Conservation (phyloP, 2,329 filamentous ascomycete species). For the Aspergillus clavatus region DNA sequence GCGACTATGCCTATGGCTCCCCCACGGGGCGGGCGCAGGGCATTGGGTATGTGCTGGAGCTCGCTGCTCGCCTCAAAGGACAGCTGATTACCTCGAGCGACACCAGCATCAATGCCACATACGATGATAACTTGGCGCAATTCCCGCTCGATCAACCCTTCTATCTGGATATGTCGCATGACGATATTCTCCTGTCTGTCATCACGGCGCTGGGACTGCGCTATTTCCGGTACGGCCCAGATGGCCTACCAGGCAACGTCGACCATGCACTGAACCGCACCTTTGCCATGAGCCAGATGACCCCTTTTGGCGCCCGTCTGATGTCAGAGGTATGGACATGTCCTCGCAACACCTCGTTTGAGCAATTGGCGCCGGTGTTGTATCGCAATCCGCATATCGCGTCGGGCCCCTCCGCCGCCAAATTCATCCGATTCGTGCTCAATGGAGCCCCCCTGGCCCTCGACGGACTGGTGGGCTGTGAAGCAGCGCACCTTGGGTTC, state of each 20-base stretch:
- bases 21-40: constrained; percentile 67
- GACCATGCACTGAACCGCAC: constrained; percentile 38
- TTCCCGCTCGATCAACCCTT: constrained; percentile 70
- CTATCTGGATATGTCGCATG: constrained; percentile 75
- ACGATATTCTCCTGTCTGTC: constrained; percentile 67
- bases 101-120: constrained; percentile 45
- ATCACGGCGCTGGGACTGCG: constrained; percentile 67
- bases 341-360: constrained; percentile 18
- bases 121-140: constrained; percentile 54
- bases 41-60: constrained; percentile 67
- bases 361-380: constrained; percentile 37
- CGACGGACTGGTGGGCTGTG: constrained; percentile 19
- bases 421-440: constrained; percentile 30
- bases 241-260: constrained; percentile 23
- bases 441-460: constrained; percentile 28
- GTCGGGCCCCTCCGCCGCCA: constrained; percentile 8
- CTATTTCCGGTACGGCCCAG: constrained; percentile 41
- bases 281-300: constrained; percentile 33
- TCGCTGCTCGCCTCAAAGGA: constrained; percentile 59
- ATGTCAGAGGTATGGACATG: constrained; percentile 55
- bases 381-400: constrained; percentile 27
- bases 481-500: not conserved
- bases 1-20: constrained; percentile 58
- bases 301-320: constrained; percentile 52
- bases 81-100: constrained; percentile 20